Evolutionary conservation across 768 basidiomycete species (phyloP).

Genomic region (Scleroderma citrinum): DNA sequence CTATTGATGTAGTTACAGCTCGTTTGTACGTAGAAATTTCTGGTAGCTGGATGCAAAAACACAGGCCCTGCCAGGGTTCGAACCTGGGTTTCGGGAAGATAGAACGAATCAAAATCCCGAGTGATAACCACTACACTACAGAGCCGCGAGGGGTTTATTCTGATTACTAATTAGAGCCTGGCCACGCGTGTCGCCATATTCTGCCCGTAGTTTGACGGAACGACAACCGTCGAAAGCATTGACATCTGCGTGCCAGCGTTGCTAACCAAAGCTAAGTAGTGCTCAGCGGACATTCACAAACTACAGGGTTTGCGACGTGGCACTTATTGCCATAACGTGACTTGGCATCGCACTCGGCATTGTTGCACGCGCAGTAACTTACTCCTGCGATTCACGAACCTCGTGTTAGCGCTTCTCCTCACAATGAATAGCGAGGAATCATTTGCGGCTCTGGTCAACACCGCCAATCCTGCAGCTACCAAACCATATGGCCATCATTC

Average conservation of each 20-base stretch:
- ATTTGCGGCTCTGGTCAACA: conserved; percentile 22
- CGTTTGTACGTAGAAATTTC: too few species aligned
- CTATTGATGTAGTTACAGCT: too few species aligned
- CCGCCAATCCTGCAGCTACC: conserved; percentile 23
- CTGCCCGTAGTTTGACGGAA: too few species aligned
- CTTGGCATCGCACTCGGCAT: neutral
- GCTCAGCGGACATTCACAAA: too few species aligned
- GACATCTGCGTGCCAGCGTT: too few species aligned
- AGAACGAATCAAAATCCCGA: conserved; percentile 13
- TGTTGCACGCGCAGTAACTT: neutral
- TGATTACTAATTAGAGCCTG: too few species aligned
- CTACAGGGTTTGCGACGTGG: too few species aligned
- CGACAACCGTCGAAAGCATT: too few species aligned
- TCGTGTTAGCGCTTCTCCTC: neutral
- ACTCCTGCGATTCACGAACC: neutral
- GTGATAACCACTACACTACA: conserved; percentile 21
- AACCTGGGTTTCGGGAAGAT: conserved; percentile 16
- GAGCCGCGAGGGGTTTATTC: conserved; percentile 1
- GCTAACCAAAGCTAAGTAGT: too few species aligned
- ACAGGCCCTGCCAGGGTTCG: conserved; percentile 14
- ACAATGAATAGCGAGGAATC: conserved; percentile 23
- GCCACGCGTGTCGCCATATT: too few species aligned
- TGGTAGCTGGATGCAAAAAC: neutral
- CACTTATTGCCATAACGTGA: too few species aligned
- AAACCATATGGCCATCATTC: neutral